phyloP scores from a whole-genome alignment of 2,329 filamentous ascomycete genomes.

The Fusarium pseudoanthophilum region DNA sequence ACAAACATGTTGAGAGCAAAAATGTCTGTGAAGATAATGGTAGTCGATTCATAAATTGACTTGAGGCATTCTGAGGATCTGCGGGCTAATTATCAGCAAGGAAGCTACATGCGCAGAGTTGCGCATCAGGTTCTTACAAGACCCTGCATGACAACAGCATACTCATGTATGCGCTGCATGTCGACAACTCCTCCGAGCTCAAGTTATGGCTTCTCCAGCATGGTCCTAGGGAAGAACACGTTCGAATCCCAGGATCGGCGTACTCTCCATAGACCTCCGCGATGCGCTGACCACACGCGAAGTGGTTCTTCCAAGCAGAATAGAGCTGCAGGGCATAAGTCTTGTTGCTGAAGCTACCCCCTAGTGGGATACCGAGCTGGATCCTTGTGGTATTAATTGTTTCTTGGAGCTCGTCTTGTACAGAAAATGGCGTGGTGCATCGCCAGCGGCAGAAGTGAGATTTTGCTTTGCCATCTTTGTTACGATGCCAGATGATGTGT shows the following conservation, averaged over 20 bases:
- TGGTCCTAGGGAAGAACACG: not conserved
- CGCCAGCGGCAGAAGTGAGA: conserved; percentile 13
- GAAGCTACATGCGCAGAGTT: not conserved
- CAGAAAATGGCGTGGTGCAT: conserved; percentile 8
- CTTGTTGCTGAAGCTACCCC: not conserved
- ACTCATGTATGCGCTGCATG: not conserved
- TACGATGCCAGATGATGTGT: conserved; percentile 8
- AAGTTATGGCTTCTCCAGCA: not conserved
- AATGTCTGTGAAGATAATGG: conserved; percentile 4
- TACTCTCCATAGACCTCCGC: not conserved
- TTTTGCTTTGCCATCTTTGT: not conserved
- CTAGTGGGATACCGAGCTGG: not conserved
- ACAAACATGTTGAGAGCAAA: not conserved
- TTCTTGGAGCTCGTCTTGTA: conserved; percentile 3
- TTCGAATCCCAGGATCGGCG: not conserved
- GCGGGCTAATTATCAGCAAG: not conserved
- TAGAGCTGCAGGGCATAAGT: not conserved
- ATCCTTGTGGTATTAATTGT: not conserved
- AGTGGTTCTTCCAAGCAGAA: not conserved
- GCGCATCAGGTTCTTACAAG: not conserved
- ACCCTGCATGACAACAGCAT: conserved; percentile 5
- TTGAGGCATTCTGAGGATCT: conserved; percentile 10
- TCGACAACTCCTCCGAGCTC: not conserved
- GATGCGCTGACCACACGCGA: not conserved
- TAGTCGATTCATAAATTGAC: conserved; percentile 3